Conservation (phyloP, 257 asterid genomes). For the Hygrophila difformis region DNA sequence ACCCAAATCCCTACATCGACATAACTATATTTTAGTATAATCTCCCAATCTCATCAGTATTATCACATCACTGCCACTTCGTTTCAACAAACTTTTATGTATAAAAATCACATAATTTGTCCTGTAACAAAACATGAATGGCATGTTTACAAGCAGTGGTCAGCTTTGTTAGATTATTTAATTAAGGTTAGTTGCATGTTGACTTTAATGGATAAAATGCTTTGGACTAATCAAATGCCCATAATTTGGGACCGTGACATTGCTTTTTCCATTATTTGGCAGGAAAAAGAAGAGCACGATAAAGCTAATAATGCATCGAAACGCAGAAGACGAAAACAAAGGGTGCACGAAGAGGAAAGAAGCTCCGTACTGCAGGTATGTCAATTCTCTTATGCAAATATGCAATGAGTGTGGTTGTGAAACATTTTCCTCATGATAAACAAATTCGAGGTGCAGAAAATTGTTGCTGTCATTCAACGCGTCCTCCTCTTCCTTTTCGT, state of each 20-base stretch:
- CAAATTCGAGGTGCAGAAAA: slow-evolving; percentile 34
- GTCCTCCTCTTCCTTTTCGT: slow-evolving; percentile 30
- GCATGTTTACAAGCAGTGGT: too few relatives aligned
- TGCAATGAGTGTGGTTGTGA: slow-evolving; percentile 1
- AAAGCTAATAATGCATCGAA: slow-evolving; percentile 30
- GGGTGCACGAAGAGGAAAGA: slow-evolving; percentile 38
- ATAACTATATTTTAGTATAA: too few relatives aligned
- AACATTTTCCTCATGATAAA: slow-evolving; percentile 5
- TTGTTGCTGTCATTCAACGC: slow-evolving; percentile 26
- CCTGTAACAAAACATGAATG: too few relatives aligned
- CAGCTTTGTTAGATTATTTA: too few relatives aligned
- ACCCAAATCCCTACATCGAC: too few relatives aligned
- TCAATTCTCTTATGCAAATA: slow-evolving; percentile 4
- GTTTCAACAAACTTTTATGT: too few relatives aligned
- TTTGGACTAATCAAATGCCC: not conserved
- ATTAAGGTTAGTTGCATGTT: not conserved
- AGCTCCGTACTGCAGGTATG: slow-evolving; percentile 57
- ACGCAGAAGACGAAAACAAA: slow-evolving; percentile 56
- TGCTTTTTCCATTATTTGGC: slow-evolving; percentile 10
- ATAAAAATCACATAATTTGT: not conserved
- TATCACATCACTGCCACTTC: too few relatives aligned
- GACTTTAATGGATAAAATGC: not conserved
- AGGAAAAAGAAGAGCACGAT: slow-evolving; percentile 62
- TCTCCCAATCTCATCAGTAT: too few relatives aligned
- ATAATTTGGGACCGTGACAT: not conserved